Evolutionary conservation across 2,329 filamentous ascomycete genomes (phyloP), one percentile per base, ranked within the genome.

Genomic region (Nemania serpens): DNA sequence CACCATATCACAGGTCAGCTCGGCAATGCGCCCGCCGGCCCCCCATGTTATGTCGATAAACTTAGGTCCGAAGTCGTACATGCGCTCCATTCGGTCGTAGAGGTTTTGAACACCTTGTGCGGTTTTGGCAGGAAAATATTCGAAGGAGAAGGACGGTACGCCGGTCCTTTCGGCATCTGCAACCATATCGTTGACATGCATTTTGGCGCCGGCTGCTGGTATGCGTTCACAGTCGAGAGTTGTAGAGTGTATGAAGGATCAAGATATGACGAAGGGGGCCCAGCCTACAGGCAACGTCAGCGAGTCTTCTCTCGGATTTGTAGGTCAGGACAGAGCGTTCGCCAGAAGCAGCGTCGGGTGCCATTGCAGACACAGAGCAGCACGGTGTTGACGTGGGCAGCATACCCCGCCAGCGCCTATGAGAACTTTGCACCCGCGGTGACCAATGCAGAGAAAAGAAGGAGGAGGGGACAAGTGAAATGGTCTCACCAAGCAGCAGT

Each of bases 11-110:
- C 91, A 93, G 43, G 95, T 99, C 71, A 99, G 80, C 74, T 96
- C 90, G 57, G 94, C 95, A 69, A 95, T 87, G 68, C 91, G 88
- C 49, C 95, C 95, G 69, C 95, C 95, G 54, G 95, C 95, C 66
- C 96, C 96, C 95, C 95, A 99, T 65, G 95, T 99, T 73, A 99
- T 90, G 77, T 99, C 95, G 75, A 99, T 93, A 81, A 99, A 99
- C 73, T 93, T 90, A 66, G 94, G 95, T 1, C 93, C 95, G 66
- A 96, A 86, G 72, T 89, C 87, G 78, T 97, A 93, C 95, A 99
- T 99, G 78, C 93, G 93, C 79, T 99, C 95, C 91, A 99, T 98
- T 70, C 95, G 91, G 71, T 99, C 95, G 83, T 99, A 99, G 60
- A 99, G 88, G 77, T 99, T 99, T 80, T 99, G 95, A 12, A 99